Evolutionary conservation across 306 rosid species (phyloP).

Genomic region (Senna tora): DNA sequence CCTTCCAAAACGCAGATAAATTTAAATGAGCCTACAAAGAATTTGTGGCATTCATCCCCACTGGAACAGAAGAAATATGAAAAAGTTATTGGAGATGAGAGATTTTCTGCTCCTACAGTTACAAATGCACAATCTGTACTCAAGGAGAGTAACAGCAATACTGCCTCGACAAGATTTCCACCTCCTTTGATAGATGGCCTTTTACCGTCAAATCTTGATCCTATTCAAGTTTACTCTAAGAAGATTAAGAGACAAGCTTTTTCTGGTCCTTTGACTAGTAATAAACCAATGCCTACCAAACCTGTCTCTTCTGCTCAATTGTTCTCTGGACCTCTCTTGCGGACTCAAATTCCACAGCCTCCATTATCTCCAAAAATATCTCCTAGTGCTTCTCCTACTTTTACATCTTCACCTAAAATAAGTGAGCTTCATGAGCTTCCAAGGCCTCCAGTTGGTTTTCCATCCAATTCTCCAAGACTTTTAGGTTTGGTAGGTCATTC

Average conservation of each 20-base stretch:
- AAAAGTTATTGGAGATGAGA: slow-evolving; percentile 51
- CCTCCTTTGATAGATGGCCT: slow-evolving; percentile 63
- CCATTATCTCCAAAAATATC: slow-evolving; percentile 76
- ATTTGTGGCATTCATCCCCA: slow-evolving; percentile 84
- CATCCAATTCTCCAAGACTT: slow-evolving; percentile 60
- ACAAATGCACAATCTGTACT: slow-evolving; percentile 59
- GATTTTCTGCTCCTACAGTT: slow-evolving; percentile 44
- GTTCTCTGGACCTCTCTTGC: slow-evolving; percentile 87
- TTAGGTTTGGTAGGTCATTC: slow-evolving; percentile 73
- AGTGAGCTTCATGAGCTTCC: slow-evolving; percentile 99
- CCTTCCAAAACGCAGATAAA: slow-evolving; percentile 46
- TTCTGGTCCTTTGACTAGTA: slow-evolving; percentile 87
- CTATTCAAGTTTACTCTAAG: slow-evolving; percentile 58
- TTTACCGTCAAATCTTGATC: slow-evolving; percentile 48
- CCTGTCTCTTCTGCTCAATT: slow-evolving; percentile 52
- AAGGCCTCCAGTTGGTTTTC: slow-evolving; percentile 72
- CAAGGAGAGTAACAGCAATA: slow-evolving; percentile 76
- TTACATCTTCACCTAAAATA: slow-evolving; percentile 79
- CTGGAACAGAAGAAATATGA: slow-evolving; percentile 64
- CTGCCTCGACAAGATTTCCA: slow-evolving; percentile 56
- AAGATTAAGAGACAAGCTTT: slow-evolving; percentile 74
- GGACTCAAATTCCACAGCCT: slow-evolving; percentile 62
- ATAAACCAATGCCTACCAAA: slow-evolving; percentile 60
- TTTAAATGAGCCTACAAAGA: slow-evolving; percentile 52
- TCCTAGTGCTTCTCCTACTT: slow-evolving; percentile 76